These are phyloP conservation scores for Pochonia chlamydosporia DNA, from an alignment of 2,329 filamentous ascomycete species.

Conservation along the genomic window DNA sequence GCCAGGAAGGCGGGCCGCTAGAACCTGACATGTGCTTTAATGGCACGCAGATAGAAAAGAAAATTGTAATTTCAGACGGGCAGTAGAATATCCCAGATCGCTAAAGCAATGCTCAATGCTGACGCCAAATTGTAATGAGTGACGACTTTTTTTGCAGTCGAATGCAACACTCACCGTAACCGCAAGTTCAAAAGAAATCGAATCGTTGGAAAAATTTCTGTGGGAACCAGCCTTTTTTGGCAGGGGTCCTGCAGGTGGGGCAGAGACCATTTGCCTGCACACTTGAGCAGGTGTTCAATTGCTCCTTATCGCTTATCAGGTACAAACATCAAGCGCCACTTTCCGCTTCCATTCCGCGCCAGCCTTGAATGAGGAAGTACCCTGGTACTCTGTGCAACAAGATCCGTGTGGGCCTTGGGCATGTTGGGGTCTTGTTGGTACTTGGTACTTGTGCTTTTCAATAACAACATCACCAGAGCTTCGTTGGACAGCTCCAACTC, in stretches of 20 bases:
- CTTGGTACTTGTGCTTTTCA: too few relatives aligned
- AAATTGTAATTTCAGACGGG: background rate
- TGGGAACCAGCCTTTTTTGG: conserved; percentile 3
- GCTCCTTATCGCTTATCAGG: conserved; percentile 13
- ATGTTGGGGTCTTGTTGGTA: too few relatives aligned
- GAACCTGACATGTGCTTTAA: conserved; percentile 24
- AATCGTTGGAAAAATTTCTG: conserved; percentile 7
- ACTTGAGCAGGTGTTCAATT: background rate
- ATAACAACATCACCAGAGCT: background rate
- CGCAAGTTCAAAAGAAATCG: conserved; percentile 1
- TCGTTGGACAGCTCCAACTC: background rate
- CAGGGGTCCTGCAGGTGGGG: conserved; percentile 3
- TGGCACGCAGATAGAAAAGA: conserved; percentile 6
- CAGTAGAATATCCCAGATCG: too few relatives aligned
- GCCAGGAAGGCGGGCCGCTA: conserved; percentile 32
- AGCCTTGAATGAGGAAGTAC: background rate
- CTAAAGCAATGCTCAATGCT: background rate
- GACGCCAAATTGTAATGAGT: background rate
- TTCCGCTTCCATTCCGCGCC: conserved; percentile 6
- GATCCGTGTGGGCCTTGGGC: too few relatives aligned
- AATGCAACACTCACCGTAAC: background rate
- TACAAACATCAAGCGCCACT: conserved; percentile 11
- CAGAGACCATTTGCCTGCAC: conserved; percentile 7
- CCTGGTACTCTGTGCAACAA: too few relatives aligned
- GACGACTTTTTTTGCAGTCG: background rate